Base-by-base conservation (phyloP, 768 basidiomycete genomes). In the Pleurotus eryngii region DNA sequence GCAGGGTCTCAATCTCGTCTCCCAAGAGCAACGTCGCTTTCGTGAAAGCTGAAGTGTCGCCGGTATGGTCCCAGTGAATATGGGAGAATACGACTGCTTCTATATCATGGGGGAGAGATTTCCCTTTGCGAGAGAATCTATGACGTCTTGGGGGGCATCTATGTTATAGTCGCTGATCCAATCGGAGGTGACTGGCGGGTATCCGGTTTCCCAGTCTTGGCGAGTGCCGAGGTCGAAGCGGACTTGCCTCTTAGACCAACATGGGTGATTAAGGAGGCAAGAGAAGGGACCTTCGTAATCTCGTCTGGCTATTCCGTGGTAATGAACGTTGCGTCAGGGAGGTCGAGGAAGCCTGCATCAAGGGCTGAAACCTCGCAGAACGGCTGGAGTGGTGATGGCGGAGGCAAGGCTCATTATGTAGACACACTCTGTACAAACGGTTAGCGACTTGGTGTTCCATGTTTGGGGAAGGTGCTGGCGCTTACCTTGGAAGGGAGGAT, bases 151-250 rank as follows among this genome's bases (percentile, higher is more conserved):
- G 0, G 67, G 65, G 39, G 72, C 63, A 18, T 64, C 62, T 26
- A 67, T 47, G 5, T 59, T 50, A 57, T 61, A 73, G 9, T 51
- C 49, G 43, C 68, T 64, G 49, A 76, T 65, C 63, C 59, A 60
- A 42, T 72, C 59, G 39, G 68, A 67, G 43, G 67, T 57, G 0
- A 56, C 63, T 0, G 77, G 77, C 0, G 79, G 73, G 54, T 71
- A 76, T 8, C 30, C 30, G 3, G 67, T 75, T 15, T 76, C 70
- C 61, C 71, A 69, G 60, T 85, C 78, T 45, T 74, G 73, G 24
- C 82, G 76, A 8, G 80, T 70, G 4, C 84, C 84, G n/a, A 86
- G 74, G 58, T 86, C 86, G 59, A 86, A 85, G 0, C 83, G 58
- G 42, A 82, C 63, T 30, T 70, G 75, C 22, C 40, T 20, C 15